These are phyloP conservation scores for Stagonosporopsis tanaceti DNA, from an alignment of 2,329 filamentous ascomycete species.

Conservation along the genomic window DNA sequence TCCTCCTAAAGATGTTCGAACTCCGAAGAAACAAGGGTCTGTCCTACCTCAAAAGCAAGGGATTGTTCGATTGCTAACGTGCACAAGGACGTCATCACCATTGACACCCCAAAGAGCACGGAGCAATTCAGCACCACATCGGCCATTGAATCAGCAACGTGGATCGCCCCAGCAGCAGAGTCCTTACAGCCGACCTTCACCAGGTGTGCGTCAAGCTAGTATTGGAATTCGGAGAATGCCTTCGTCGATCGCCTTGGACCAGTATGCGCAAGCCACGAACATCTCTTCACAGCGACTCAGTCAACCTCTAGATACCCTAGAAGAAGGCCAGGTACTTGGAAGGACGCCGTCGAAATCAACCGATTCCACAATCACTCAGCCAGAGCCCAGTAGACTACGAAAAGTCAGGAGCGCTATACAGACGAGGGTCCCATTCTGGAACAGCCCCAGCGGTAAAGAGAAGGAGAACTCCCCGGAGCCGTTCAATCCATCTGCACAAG, in stretches of 20 bases:
- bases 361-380: constrained; percentile 26
- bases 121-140: constrained; percentile 39
- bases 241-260: constrained; percentile 35
- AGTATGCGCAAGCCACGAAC: constrained; percentile 29
- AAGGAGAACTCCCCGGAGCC: constrained; percentile 12
- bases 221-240: constrained; percentile 48
- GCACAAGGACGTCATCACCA: constrained; percentile 22
- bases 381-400: constrained; percentile 32
- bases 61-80: constrained; percentile 29
- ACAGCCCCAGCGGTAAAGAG: constrained; percentile 24
- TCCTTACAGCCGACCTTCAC: constrained; percentile 33
- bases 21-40: constrained; percentile 33
- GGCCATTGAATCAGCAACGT: constrained; percentile 12
- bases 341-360: constrained; percentile 29
- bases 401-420: constrained; percentile 42
- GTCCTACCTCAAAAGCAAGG: constrained; percentile 2
- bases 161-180: constrained; percentile 28
- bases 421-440: constrained; percentile 39
- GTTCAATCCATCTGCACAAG: constrained; percentile 3
- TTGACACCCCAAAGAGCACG: constrained; percentile 30
- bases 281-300: constrained; percentile 33
- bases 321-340: constrained; percentile 39
- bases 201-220: constrained; percentile 42
- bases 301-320: constrained; percentile 39
- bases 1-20: constrained; percentile 28